These are phyloP conservation scores for Phytopythium mirpurense DNA, from an alignment of 352 stramenopile species.

Conservation along the genomic window DNA sequence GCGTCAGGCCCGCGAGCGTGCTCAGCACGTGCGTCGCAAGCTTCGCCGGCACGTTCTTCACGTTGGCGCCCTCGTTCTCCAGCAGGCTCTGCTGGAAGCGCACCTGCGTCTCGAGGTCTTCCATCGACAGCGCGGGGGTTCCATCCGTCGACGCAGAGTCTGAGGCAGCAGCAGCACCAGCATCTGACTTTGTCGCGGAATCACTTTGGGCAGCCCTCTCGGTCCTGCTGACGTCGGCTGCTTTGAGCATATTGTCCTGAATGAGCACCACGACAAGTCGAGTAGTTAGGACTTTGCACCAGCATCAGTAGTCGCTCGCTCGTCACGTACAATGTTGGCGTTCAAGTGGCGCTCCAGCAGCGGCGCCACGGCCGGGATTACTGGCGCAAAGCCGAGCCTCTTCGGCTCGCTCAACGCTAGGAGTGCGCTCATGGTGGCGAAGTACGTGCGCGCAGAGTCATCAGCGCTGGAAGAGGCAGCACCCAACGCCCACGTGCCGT, in stretches of 20 bases:
- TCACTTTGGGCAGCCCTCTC: neutral
- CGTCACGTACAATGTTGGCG: conserved; percentile 26
- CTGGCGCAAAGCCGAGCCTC: conserved; percentile 55
- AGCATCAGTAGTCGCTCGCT: neutral
- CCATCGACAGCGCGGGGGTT: conserved; percentile 13
- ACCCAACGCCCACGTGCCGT: conserved; percentile 49
- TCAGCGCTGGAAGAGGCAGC: conserved; percentile 10
- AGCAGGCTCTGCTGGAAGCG: conserved; percentile 68
- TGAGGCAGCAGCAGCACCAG: neutral
- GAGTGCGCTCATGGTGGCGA: conserved; percentile 48
- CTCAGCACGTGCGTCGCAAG: conserved; percentile 67
- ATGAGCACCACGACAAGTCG: neutral
- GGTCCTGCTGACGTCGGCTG: neutral
- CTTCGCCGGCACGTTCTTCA: conserved; percentile 66
- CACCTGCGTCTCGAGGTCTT: conserved; percentile 63
- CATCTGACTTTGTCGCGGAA: neutral
- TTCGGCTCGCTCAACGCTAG: conserved; percentile 40
- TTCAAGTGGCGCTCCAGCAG: conserved; percentile 65
- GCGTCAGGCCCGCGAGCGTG: conserved; percentile 55
- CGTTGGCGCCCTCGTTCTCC: conserved; percentile 57
- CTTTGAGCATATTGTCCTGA: neutral
- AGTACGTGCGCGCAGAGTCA: conserved; percentile 26
- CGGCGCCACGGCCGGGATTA: conserved; percentile 36
- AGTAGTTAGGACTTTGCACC: neutral
- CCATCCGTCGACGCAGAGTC: conserved; percentile 10